Evolutionary conservation across 2,329 filamentous ascomycete genomes (phyloP).

Genomic region (Lasiodiplodia citricola): DNA sequence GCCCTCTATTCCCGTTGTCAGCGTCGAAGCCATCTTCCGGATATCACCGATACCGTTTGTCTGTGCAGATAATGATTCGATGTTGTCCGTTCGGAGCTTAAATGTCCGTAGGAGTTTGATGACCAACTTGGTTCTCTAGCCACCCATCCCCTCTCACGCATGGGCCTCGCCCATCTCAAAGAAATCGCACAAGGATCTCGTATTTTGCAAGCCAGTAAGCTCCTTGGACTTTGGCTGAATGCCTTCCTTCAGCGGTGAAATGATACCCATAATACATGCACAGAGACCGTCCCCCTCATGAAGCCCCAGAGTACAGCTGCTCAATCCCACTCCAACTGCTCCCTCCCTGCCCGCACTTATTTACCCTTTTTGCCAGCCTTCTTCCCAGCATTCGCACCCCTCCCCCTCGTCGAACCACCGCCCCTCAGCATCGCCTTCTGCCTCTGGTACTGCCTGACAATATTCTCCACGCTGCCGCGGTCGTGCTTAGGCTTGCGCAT

Average conservation of each 20-base stretch:
- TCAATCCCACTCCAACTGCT: not conserved
- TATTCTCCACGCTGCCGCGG: slow-evolving; percentile 45
- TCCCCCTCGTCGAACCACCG: slow-evolving; percentile 26
- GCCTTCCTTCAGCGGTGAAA: not conserved
- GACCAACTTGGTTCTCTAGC: not conserved
- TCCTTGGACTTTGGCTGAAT: not conserved
- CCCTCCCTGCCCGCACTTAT: not conserved
- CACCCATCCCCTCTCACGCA: not conserved
- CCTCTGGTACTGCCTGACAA: slow-evolving; percentile 43
- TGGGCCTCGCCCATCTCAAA: not conserved
- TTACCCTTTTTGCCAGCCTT: slow-evolving; percentile 32
- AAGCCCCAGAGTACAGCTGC: not conserved
- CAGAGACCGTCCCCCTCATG: not conserved
- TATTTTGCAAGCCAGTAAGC: not conserved
- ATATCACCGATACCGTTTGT: not conserved
- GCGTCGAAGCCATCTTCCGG: not conserved
- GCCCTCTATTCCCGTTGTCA: not conserved
- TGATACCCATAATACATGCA: slow-evolving; percentile 20
- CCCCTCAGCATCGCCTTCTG: slow-evolving; percentile 41
- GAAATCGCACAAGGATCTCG: not conserved
- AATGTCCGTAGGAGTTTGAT: not conserved
- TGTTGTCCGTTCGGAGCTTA: not conserved
- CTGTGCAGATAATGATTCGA: not conserved
- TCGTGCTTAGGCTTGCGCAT: slow-evolving; percentile 66
- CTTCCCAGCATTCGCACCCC: slow-evolving; percentile 35